Evolutionary conservation across 805 yeast genomes (phyloP).

Genomic region (Candida schatavii): DNA sequence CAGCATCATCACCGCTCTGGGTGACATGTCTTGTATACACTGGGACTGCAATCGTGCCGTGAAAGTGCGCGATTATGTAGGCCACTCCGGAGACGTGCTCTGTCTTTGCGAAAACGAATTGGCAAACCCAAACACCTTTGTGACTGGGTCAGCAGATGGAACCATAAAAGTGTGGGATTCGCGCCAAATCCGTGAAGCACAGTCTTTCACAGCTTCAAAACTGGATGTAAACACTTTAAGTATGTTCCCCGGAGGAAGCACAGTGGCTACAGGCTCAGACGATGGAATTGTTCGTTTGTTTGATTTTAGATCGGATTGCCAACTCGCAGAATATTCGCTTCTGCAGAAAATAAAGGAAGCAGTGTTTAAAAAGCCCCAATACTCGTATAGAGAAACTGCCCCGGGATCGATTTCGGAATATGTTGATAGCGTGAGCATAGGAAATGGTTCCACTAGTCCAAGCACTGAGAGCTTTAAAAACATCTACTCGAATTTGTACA

Average conservation of each 20-base stretch:
- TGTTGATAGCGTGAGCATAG: neutral
- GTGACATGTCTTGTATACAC: slow-evolving; percentile 73
- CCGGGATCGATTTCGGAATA: neutral
- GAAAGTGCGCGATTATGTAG: slow-evolving; percentile 51
- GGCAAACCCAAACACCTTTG: slow-evolving; percentile 35
- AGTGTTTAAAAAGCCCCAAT: neutral
- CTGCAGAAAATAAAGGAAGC: slow-evolving; percentile 9
- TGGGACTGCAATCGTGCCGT: slow-evolving; percentile 76
- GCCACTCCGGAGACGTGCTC: slow-evolving; percentile 72
- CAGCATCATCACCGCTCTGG: slow-evolving; percentile 66
- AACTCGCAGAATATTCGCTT: slow-evolving; percentile 48
- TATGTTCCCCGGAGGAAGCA: slow-evolving; percentile 67
- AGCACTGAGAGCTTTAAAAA: slow-evolving; percentile 1
- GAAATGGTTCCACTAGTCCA: neutral
- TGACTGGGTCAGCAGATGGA: slow-evolving; percentile 70
- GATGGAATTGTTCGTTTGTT: slow-evolving; percentile 69
- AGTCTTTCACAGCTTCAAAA: slow-evolving; percentile 52
- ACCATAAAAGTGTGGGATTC: slow-evolving; percentile 65
- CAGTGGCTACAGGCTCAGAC: slow-evolving; percentile 75
- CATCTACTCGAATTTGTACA: slow-evolving; percentile 39
- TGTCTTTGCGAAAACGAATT: slow-evolving; percentile 33
- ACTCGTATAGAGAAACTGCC: neutral
- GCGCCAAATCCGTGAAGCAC: slow-evolving; percentile 47
- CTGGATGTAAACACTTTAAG: slow-evolving; percentile 61
- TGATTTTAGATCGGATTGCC: slow-evolving; percentile 78